Evolutionary conservation across 768 basidiomycete genomes (phyloP).

Genomic region (Rhodotorula graminis): DNA sequence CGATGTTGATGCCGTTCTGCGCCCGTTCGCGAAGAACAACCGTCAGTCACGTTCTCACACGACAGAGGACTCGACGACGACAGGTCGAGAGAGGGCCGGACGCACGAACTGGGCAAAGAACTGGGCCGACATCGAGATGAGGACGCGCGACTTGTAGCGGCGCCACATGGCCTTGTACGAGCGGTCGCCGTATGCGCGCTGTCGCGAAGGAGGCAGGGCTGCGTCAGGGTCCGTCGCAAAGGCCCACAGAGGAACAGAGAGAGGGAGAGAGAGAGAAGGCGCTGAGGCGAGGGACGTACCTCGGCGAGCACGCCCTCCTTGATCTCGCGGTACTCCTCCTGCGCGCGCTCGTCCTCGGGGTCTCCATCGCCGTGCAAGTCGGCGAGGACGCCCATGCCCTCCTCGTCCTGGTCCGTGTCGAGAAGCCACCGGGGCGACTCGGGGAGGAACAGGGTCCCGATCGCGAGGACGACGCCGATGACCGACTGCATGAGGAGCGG

Average conservation of each 20-base stretch:
- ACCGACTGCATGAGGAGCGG: constrained; percentile 83
- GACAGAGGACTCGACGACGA: no score
- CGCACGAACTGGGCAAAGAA: constrained; percentile 88
- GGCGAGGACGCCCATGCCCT: constrained; percentile 78
- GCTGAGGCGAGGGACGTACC: constrained; percentile 43
- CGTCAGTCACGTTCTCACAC: neutral
- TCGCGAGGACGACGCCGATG: constrained; percentile 72
- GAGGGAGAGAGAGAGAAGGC: neutral
- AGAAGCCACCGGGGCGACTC: constrained; percentile 94
- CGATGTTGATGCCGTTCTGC: constrained; percentile 96
- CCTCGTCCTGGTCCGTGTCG: constrained; percentile 73
- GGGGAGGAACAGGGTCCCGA: constrained; percentile 75
- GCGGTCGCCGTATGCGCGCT: constrained; percentile 72
- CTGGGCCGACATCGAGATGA: constrained; percentile 92
- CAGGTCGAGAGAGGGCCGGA: constrained; percentile 2
- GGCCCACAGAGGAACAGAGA: neutral
- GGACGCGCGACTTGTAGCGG: constrained; percentile 75
- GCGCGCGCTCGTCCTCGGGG: constrained; percentile 61
- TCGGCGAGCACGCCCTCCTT: constrained; percentile 55
- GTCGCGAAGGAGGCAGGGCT: neutral
- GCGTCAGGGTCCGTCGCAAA: no score
- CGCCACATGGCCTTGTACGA: constrained; percentile 79
- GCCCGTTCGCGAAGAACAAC: neutral
- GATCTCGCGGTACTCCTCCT: constrained; percentile 84
- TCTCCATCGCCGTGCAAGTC: constrained; percentile 77